phyloP scores from a whole-genome alignment of 805 yeast species.

The Yarrowia sp. region DNA sequence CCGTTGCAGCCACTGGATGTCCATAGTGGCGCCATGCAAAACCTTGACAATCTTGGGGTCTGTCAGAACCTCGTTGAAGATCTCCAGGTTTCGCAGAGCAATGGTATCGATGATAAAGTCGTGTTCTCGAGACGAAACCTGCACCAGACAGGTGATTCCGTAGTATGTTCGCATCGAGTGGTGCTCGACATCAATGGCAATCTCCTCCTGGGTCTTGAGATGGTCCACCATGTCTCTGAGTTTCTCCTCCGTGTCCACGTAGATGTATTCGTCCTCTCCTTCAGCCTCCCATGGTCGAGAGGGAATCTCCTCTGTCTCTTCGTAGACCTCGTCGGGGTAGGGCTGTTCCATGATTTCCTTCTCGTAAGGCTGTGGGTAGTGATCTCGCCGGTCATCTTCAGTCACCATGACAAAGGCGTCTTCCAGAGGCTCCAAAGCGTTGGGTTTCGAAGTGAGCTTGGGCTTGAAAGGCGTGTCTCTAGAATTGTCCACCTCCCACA shows the following conservation, averaged over 20 bases:
- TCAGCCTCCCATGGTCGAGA: conserved; percentile 70
- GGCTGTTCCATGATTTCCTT: conserved; percentile 72
- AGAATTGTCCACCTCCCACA: conserved; percentile 65
- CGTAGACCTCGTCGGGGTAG: conserved; percentile 67
- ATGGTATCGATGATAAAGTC: conserved; percentile 92
- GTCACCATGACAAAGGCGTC: conserved; percentile 55
- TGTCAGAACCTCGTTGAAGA: conserved; percentile 76
- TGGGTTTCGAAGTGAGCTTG: conserved; percentile 71
- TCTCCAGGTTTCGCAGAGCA: conserved; percentile 69
- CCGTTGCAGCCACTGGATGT: conserved; percentile 94
- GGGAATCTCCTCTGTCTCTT: conserved; percentile 57
- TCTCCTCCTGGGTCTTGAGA: conserved; percentile 60
- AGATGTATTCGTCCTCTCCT: conserved; percentile 56
- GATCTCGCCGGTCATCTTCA: conserved; percentile 46
- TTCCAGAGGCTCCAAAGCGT: conserved; percentile 64
- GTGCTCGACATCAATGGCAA: conserved; percentile 96
- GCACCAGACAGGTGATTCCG: conserved; percentile 93
- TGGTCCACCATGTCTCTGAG: conserved; percentile 62
- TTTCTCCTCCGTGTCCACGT: conserved; percentile 70
- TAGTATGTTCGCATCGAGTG: conserved; percentile 90
- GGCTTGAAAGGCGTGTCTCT: conserved; percentile 81
- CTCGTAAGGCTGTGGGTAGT: conserved; percentile 81
- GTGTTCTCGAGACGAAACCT: conserved; percentile 77
- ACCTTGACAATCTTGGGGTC: conserved; percentile 84
- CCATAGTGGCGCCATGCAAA: conserved; percentile 97